Conservation (phyloP, 257 asterid genomes). For the Penstemon eatonii region DNA sequence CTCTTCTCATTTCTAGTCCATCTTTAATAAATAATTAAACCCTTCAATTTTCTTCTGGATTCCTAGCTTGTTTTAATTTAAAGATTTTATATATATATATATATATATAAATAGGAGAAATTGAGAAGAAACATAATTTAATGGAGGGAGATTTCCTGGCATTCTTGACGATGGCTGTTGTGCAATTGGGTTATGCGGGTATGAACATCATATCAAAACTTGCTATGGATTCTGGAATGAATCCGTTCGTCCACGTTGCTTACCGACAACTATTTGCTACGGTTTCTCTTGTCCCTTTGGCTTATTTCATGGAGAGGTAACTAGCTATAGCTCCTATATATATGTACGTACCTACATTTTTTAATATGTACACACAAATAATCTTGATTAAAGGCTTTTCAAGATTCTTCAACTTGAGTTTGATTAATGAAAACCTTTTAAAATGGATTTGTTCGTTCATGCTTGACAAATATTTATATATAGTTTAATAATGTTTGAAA, state of each 20-base stretch:
- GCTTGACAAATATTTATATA: no score
- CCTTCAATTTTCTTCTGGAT: constrained; percentile 11
- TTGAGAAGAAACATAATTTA: constrained; percentile 20
- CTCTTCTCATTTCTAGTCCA: not conserved
- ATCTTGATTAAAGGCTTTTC: no score
- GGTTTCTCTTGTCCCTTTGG: constrained; percentile 59
- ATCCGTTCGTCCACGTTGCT: constrained; percentile 89
- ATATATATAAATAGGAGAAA: constrained; percentile 6
- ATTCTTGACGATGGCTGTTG: constrained; percentile 62
- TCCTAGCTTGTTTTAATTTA: not conserved
- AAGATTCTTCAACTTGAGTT: no score
- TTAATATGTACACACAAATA: no score
- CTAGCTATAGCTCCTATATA: not conserved
- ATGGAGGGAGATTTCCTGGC: constrained; percentile 53
- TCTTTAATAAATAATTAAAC: no score
- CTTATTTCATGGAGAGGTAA: constrained; percentile 80
- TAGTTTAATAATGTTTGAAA: no score
- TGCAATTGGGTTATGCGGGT: constrained; percentile 82
- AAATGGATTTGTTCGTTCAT: no score
- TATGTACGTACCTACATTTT: no score
- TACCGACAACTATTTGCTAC: constrained; percentile 81
- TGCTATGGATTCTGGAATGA: constrained; percentile 93
- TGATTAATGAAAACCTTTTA: no score
- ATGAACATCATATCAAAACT: constrained; percentile 80
- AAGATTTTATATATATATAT: no score